Conservation (phyloP, 768 basidiomycete species). For the Rhodotorula sphaerocarpa region DNA sequence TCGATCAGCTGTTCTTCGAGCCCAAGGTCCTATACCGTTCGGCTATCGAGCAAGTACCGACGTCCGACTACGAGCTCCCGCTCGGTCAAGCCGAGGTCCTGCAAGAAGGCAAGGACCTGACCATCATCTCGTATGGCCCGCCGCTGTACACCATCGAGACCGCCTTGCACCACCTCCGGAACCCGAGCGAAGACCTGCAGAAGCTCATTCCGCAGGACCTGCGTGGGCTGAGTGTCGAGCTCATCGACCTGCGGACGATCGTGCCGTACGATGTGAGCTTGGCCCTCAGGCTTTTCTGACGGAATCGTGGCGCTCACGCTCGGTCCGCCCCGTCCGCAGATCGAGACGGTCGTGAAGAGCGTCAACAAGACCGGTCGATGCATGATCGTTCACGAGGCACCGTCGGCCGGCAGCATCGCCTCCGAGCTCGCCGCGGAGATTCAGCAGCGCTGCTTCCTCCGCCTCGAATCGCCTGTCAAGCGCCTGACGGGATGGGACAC, state of each 20-base stretch:
- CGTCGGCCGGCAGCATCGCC: constrained; percentile 76
- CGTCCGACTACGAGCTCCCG: constrained; percentile 77
- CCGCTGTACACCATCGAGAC: constrained; percentile 82
- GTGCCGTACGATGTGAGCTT: constrained; percentile 64
- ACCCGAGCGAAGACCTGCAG: constrained; percentile 60
- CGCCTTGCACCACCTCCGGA: constrained; percentile 63
- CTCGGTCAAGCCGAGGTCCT: constrained; percentile 68
- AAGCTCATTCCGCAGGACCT: constrained; percentile 55
- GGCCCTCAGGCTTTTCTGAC: background rate
- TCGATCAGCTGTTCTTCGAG: constrained; percentile 68
- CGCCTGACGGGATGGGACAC: constrained; percentile 84
- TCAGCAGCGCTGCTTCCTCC: constrained; percentile 78
- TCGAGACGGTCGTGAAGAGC: constrained; percentile 68
- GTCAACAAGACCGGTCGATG: constrained; percentile 75
- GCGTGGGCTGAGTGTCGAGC: constrained; percentile 52
- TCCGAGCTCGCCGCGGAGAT: constrained; percentile 86
- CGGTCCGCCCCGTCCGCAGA: constrained; percentile 26
- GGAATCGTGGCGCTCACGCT: background rate
- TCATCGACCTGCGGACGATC: constrained; percentile 83
- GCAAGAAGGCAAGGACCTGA: constrained; percentile 68
- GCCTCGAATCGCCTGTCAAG: constrained; percentile 76
- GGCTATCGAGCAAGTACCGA: constrained; percentile 84
- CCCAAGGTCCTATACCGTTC: constrained; percentile 89
- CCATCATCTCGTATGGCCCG: constrained; percentile 85
- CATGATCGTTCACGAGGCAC: constrained; percentile 86